Evolutionary conservation across 192 early-diverging fungal genomes (phyloP).

Genomic region (Gaertneriomyces semiglobifer): DNA sequence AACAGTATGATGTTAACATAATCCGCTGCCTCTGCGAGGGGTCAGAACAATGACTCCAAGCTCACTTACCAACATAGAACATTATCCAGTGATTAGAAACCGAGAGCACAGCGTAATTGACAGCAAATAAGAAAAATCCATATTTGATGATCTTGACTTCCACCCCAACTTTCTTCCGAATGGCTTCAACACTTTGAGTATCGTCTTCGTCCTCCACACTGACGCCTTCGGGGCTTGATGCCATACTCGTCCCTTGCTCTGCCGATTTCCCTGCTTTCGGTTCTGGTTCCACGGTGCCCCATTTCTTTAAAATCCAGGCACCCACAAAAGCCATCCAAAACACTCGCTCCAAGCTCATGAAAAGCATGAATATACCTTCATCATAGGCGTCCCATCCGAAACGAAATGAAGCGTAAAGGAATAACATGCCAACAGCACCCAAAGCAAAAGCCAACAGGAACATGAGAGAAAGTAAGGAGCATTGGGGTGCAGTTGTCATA

Average conservation of each 20-base stretch:
- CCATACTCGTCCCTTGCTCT: background rate
- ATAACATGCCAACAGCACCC: constrained; percentile 35
- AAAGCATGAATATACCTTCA: constrained; percentile 36
- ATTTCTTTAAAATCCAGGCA: constrained; percentile 16
- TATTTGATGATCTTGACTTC: constrained; percentile 20
- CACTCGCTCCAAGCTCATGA: constrained; percentile 26
- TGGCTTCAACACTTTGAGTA: background rate
- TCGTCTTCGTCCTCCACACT: background rate
- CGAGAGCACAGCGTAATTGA: constrained; percentile 20
- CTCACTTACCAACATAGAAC: constrained; percentile 35
- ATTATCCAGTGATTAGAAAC: constrained; percentile 30
- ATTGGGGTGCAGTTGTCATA: constrained; percentile 10
- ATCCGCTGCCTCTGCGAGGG: background rate
- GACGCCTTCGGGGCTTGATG: background rate
- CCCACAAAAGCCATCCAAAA: constrained; percentile 31
- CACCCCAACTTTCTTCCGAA: constrained; percentile 8
- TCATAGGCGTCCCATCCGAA: constrained; percentile 49
- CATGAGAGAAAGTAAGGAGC: constrained; percentile 23
- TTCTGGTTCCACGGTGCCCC: background rate
- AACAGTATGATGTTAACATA: background rate
- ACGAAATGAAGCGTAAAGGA: constrained; percentile 33
- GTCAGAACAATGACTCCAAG: constrained; percentile 3
- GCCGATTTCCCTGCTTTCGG: background rate
- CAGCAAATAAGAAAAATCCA: constrained; percentile 20
- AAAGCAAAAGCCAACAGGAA: constrained; percentile 27